Evolutionary conservation across 345 rosid genomes (phyloP).

Genomic region (Eucalyptus regnans): DNA sequence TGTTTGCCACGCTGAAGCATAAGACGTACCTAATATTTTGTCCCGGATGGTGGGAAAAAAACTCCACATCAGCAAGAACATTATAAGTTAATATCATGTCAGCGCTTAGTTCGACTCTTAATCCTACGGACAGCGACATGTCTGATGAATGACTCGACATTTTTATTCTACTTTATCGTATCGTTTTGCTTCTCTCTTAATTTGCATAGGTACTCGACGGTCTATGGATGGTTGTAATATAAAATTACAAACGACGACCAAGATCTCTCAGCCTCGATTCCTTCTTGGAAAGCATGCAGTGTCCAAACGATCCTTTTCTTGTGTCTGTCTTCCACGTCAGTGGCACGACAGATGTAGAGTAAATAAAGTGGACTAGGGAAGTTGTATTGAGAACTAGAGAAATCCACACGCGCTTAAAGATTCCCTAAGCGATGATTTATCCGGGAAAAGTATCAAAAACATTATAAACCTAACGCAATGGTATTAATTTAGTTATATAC

Average conservation of each 20-base stretch:
- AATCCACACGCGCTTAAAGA: neutral
- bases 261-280: neutral
- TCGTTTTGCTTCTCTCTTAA: neutral
- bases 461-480: too few species aligned
- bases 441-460: rapidly evolving
- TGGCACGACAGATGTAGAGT: neutral
- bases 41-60: neutral
- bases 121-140: neutral
- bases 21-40: too few species aligned
- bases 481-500: too few species aligned
- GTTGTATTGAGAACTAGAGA: neutral
- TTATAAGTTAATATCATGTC: neutral
- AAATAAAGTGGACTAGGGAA: neutral
- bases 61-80: neutral
- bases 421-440: neutral
- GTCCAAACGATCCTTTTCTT: neutral
- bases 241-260: neutral
- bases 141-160: neutral
- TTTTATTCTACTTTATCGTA: neutral
- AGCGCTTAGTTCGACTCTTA: neutral
- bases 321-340: neutral
- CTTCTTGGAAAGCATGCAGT: neutral
- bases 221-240: neutral
- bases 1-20: too few species aligned
- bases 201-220: neutral